phyloP scores from a whole-genome alignment of 2,329 filamentous ascomycete species.

The Fusarium multiceps region DNA sequence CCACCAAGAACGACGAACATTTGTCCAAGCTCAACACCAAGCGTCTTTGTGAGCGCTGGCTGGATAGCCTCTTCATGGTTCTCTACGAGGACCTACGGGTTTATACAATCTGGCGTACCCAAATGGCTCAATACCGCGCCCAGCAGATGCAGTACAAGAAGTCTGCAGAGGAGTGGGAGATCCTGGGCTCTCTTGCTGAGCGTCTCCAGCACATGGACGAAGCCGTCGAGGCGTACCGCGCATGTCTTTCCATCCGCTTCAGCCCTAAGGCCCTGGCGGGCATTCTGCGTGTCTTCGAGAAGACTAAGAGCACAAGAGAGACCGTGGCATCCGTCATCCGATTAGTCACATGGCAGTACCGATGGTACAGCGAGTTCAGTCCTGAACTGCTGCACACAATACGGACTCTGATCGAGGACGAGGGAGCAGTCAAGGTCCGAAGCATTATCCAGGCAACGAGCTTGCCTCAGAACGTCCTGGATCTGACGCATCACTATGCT shows the following conservation, averaged over 20 bases:
- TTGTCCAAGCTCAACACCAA: constrained; percentile 97
- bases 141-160: constrained; percentile 97
- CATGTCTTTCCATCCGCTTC: constrained; percentile 88
- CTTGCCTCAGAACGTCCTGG: constrained; percentile 89
- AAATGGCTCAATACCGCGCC: constrained; percentile 94
- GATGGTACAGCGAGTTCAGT: constrained; percentile 99
- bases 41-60: constrained; percentile 94
- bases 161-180: constrained; percentile 97
- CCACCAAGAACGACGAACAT: constrained; percentile 73
- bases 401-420: constrained; percentile 93
- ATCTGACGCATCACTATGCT: constrained; percentile 96
- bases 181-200: constrained; percentile 91
- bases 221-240: constrained; percentile 90
- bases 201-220: constrained; percentile 92
- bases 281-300: constrained; percentile 82
- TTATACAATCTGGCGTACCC: constrained; percentile 99
- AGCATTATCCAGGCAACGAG: constrained; percentile 98
- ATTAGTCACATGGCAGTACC: constrained; percentile 96
- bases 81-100: constrained; percentile 97
- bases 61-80: constrained; percentile 99
- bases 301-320: constrained; percentile 80
- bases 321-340: constrained; percentile 88
- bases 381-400: constrained; percentile 89
- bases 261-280: constrained; percentile 92
- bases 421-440: constrained; percentile 95